phyloP scores from a whole-genome alignment of 257 asterid species.

The Solanum tacnaense region DNA sequence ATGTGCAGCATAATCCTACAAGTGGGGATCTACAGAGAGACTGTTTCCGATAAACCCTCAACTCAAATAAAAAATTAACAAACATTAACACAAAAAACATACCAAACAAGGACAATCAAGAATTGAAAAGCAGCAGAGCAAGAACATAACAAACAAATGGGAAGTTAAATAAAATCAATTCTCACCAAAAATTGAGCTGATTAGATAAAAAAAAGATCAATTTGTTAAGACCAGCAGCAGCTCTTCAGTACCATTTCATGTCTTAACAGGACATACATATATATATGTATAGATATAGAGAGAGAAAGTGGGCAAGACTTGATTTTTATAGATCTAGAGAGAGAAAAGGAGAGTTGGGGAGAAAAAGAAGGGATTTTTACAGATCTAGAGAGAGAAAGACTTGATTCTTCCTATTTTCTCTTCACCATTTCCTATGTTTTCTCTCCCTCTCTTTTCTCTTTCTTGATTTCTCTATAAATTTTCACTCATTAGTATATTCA shows the following conservation, averaged over 20 bases:
- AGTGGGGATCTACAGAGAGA: neutral
- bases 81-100: neutral
- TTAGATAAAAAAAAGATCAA: neutral
- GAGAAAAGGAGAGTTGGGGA: conserved; percentile 22
- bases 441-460: conserved; percentile 12
- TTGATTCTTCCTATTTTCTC: conserved; percentile 16
- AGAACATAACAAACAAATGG: neutral
- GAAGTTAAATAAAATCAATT: neutral
- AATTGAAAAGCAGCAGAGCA: neutral
- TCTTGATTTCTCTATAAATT: neutral
- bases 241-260: neutral
- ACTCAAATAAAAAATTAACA: neutral
- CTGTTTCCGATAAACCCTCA: neutral
- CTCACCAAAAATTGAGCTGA: neutral
- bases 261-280: neutral
- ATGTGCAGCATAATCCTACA: neutral
- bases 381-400: neutral
- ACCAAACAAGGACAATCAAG: neutral
- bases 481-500: neutral
- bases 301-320: neutral
- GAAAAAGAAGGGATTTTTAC: neutral
- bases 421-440: conserved; percentile 76
- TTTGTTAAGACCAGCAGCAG: neutral
- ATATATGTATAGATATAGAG: neutral
- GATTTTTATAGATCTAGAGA: conserved; percentile 50